Base-by-base conservation (phyloP, 2,329 filamentous ascomycete species). In the Davidsoniella neocaledoniae region DNA sequence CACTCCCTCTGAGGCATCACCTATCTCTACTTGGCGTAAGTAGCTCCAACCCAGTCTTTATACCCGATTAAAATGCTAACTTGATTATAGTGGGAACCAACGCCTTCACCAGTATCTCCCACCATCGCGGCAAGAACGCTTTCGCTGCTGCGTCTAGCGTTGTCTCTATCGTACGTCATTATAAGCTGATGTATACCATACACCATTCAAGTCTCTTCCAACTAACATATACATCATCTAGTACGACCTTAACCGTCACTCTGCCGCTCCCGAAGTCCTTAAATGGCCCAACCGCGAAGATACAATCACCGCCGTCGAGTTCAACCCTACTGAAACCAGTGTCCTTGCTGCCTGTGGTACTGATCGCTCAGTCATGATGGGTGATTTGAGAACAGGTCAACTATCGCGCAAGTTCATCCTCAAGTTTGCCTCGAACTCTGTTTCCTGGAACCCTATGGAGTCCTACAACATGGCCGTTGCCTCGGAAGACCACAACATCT, bases 361-460 rank as follows among this genome's bases (percentile, higher is more conserved):
- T 8, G 91, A 98, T 62, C 78, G 90, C 55, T 85, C 83, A 25
- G 68, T 98, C 53, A 81, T 95, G 40, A 74, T 98, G 54, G 96
- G 95, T 65, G 91, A 98, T 62, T 72, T 96, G 43, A 80, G 91
- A 47, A 94, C 90, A 10, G 82, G 80, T 4, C 85, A 81, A 37
- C 85, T 91, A 9, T 71, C 96, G 16, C 76, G 83, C 55, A 88
- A 88, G 61, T 81, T 84, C 1, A 73, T 87, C 10, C 75, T 96
- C 56, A 84, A 77, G 48, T 82, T 98, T 57, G 79, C 87, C 37
- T 83, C 78, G 53, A 95, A 94, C 67, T 76, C 80, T 45, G 73
- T 95, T 48, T 74, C 83, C 41, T 98, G 90, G 86, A 95, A 95
- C 57, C 91, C 91, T 0, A 91, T 95, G 81, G 88, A 94, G 64